A percentile compares a stretch with the other conserved stretches of the same genome.
Conservation (phyloP, 441 rosid species). For the Viola pubescens region DNA sequence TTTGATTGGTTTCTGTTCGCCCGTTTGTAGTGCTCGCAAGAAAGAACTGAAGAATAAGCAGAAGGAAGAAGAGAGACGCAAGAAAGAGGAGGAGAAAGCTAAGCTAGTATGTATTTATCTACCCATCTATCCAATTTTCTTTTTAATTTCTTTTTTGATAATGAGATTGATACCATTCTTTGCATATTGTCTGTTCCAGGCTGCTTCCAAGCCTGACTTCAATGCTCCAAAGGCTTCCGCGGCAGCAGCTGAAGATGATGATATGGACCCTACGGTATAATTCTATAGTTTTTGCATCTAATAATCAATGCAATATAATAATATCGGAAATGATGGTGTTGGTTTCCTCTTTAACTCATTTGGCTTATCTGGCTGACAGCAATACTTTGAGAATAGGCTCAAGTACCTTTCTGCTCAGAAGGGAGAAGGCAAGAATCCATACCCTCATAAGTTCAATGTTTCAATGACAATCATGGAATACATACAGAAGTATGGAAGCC, state of each 20-base stretch:
- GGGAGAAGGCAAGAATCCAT: conserved; percentile 55
- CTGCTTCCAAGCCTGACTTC: conserved; percentile 33
- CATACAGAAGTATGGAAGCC: conserved; percentile 39
- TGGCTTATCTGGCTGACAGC: conserved; percentile 36
- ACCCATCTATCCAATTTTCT: too few species aligned
- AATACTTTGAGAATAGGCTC: conserved; percentile 63
- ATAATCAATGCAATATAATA: too few species aligned
- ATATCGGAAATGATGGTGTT: not conserved
- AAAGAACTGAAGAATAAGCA: conserved; percentile 52
- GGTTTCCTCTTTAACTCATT: not conserved
- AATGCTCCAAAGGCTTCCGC: conserved; percentile 34
- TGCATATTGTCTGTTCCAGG: conserved; percentile 22
- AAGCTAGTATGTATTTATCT: conserved; percentile 30
- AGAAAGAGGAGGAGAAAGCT: conserved; percentile 67
- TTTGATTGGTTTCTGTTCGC: not conserved
- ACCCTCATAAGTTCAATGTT: conserved; percentile 61
- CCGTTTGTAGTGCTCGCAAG: conserved; percentile 46
- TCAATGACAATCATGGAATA: conserved; percentile 46
- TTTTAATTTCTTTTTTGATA: not conserved
- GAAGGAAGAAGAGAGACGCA: conserved; percentile 58
- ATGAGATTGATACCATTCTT: not conserved
- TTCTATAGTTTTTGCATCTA: not conserved
- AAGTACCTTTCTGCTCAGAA: conserved; percentile 52
- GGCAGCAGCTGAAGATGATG: conserved; percentile 57
- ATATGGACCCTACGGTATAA: conserved; percentile 77